Evolutionary conservation across 345 rosid genomes (phyloP), one percentile per base, ranked within the genome.

Genomic region (Syzygium aqueum): DNA sequence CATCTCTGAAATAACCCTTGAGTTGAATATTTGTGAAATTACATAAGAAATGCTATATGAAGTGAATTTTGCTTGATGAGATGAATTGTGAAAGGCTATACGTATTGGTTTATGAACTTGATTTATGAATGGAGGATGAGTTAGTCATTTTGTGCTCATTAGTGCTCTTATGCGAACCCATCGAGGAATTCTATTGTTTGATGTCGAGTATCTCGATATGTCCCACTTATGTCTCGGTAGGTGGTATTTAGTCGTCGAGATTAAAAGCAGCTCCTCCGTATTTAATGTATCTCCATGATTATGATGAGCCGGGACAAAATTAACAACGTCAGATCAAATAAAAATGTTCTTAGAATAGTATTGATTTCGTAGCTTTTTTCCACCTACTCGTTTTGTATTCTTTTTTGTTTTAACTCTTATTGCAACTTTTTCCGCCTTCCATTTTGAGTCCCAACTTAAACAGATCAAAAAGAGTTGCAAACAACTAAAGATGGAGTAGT

Each of bases 381-480:
- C 40, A 40, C 43, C 6, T 40, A n/a, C n/a, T n/a, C n/a, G n/a
- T 85, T 17, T 67, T 77, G 43, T 51, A 5, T 6, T 84, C 50
- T 87, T 87, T 87, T 25, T 43, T 49, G 84, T 91, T 92, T 57
- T 87, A 54, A 85, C 92, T 94, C 93, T 92, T 91, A 2, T 90
- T 84, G 80, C 5, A 57, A 57, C 63, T 7, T 53, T 6, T 53
- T 53, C 22, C 22, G 6, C 22, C 56, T 6, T 53, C 56, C 2
- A 16, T 56, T 56, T 23, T 23, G 13, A 57, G 63, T 57, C 63
- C n/a, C 63, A 23, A 57, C 13, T 57, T 23, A 23, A 9, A 22
- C 27, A 56, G n/a, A 56, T 9, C n/a, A 23, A 23, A 23, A 56
- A 23, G 63, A 57, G 63, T 23, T 57, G n/a, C 59, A 6, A 54